These are phyloP conservation scores for Nannochloris sp. DNA, from an alignment of 139 green algal species.

Conservation along the genomic window DNA sequence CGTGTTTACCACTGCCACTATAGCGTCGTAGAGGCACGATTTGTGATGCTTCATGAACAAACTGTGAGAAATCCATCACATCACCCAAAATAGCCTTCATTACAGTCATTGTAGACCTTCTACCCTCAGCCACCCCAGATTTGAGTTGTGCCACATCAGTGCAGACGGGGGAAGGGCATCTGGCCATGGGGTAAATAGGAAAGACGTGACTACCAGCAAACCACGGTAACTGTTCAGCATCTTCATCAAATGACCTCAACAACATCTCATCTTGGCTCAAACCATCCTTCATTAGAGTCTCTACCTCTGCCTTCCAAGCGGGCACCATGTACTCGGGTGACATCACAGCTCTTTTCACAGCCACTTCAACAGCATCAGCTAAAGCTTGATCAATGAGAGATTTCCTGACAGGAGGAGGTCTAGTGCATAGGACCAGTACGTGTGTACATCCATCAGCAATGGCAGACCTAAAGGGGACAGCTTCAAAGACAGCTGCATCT, in stretches of 20 bases:
- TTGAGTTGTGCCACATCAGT: constrained; percentile 36
- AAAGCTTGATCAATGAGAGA: constrained; percentile 18
- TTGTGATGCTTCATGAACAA: too few relatives aligned
- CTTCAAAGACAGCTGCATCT: constrained; percentile 84
- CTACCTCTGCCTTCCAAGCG: constrained; percentile 32
- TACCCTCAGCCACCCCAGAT: constrained; percentile 44
- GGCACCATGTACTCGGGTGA: constrained; percentile 47
- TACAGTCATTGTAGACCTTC: constrained; percentile 12
- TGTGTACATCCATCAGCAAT: constrained; percentile 80
- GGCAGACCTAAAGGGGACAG: constrained; percentile 43
- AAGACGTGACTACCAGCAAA: constrained; percentile 36
- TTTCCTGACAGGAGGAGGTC: constrained; percentile 3
- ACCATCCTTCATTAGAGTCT: constrained; percentile 18
- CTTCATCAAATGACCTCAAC: constrained; percentile 19
- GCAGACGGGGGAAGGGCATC: constrained; percentile 46
- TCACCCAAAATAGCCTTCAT: constrained; percentile 11
- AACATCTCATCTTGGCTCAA: constrained; percentile 44
- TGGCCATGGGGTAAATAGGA: constrained; percentile 18
- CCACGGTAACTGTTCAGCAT: constrained; percentile 26
- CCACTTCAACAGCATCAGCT: constrained; percentile 23
- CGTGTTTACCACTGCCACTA: too few relatives aligned
- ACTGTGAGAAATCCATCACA: background rate
- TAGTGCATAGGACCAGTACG: constrained; percentile 66
- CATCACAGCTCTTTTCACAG: constrained; percentile 45
- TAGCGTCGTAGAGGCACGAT: too few relatives aligned